Evolutionary conservation across 305 asterid genomes (phyloP).

Genomic region (Fraxinus sp.): DNA sequence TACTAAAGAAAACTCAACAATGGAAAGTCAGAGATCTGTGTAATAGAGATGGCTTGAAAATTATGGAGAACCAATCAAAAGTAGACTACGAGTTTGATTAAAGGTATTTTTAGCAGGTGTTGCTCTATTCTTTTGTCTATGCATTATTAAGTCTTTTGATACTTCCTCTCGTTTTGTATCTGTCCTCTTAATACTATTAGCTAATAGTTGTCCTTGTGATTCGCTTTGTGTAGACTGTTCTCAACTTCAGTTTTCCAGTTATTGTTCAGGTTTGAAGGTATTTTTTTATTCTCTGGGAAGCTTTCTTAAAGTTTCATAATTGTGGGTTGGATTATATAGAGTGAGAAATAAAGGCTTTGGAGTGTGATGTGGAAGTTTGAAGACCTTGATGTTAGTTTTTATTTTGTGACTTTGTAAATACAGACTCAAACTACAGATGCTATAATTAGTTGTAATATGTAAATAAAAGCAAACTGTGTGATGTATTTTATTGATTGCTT

Average conservation of each 20-base stretch:
- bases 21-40: constrained; percentile 45
- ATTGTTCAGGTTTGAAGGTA: constrained; percentile 41
- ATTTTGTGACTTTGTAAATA: constrained; percentile 35
- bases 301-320: constrained; percentile 21
- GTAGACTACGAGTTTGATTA: constrained; percentile 41
- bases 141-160: not conserved
- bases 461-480: not conserved
- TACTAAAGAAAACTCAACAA: constrained; percentile 44
- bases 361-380: constrained; percentile 30
- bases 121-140: not conserved
- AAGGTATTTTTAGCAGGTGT: constrained; percentile 37
- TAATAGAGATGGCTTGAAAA: constrained; percentile 47
- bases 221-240: not conserved
- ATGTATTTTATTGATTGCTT: not conserved
- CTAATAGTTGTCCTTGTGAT: not conserved
- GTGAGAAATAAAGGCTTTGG: constrained; percentile 25
- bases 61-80: constrained; percentile 42
- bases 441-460: constrained; percentile 35
- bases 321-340: constrained; percentile 27
- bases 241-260: not conserved
- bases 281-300: constrained; percentile 35
- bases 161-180: not conserved
- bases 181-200: not conserved
- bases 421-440: constrained; percentile 26
- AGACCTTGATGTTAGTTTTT: constrained; percentile 31